Evolutionary conservation across 2,329 filamentous ascomycete species (phyloP), one percentile per base, ranked within the genome.

Genomic region (Aspergillus nomiae): DNA sequence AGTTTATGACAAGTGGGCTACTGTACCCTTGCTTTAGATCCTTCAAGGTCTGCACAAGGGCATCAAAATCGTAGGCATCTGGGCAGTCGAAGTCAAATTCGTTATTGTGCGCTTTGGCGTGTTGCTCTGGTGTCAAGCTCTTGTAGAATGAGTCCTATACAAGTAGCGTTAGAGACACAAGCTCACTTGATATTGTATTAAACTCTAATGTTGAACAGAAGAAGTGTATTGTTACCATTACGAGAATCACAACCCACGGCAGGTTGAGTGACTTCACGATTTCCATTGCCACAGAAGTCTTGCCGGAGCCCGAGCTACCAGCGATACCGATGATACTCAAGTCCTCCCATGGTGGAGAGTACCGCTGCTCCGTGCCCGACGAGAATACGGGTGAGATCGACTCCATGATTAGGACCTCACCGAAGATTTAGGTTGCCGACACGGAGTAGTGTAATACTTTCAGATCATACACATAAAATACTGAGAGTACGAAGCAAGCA

Each of bases 21-120:
- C 34, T 21, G 43, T 87, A 97, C 94, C 95, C 95, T 78, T 91
- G 88, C 80, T 98, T 99, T 68, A 99, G 85, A 73, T 97, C 92
- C 69, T 84, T 83, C 38, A 99, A 83, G 60, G 87, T 89, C 43
- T 95, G 85, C 32, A 97, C 89, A 64, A 99, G 81, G 60, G 91
- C 82, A 78, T 98, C 93, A 77, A 99, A 99, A 77, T 99, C 95
- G 72, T 98, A 92, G 7, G 95, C 94, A 78, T 94, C 88, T 16
- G 95, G 95, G 10, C 94, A 89, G 77, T 99, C 95, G 80, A 99
- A 97, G 75, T 99, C 95, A 78, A 92, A 97, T 75, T 98, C 92
- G 74, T 97, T 97, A 63, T 82, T 82, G 78, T 97, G 97, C 0
- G 95, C 95, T 71, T 87, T 86, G 67, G 83, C 87, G 58, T 92